phyloP scores from a whole-genome alignment of 1,284 basidiomycete species.

The Hymenochaete sp. region DNA sequence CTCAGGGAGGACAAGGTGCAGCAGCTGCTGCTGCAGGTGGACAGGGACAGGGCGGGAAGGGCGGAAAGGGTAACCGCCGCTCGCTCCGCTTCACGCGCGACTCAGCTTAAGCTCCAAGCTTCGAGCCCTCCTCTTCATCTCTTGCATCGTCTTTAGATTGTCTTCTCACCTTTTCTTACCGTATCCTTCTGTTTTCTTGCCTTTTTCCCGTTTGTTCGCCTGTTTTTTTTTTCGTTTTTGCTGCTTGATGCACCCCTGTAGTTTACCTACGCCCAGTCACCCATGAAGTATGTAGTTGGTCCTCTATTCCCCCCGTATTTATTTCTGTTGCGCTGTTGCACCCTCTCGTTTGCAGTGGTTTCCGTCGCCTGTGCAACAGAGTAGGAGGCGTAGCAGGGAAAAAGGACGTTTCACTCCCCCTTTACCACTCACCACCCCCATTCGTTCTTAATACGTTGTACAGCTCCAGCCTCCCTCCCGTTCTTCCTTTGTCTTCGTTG shows the following conservation, averaged over 20 bases:
- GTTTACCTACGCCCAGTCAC: too few relatives aligned
- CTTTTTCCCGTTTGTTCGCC: background rate
- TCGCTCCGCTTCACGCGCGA: constrained; percentile 17
- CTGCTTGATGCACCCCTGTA: too few relatives aligned
- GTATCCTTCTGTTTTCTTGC: background rate
- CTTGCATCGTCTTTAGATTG: background rate
- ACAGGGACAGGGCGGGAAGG: constrained; percentile 14
- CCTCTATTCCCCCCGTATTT: background rate
- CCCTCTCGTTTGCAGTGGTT: background rate
- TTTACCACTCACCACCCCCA: too few relatives aligned
- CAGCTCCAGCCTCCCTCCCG: background rate
- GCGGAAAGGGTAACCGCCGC: constrained; percentile 12
- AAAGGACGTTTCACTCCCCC: background rate
- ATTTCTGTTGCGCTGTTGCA: background rate
- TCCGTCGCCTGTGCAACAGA: too few relatives aligned
- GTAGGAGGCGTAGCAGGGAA: background rate
- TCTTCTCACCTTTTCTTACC: background rate
- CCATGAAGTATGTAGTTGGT: background rate
- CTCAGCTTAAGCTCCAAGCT: constrained; percentile 5
- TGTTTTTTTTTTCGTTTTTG: background rate
- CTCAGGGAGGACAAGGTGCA: constrained; percentile 9
- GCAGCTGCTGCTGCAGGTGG: constrained; percentile 2
- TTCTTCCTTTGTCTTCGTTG: background rate
- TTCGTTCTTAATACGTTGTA: background rate
- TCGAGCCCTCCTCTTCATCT: background rate